Conservation (phyloP, 306 rosid species). For the Fragaria iinumae region DNA sequence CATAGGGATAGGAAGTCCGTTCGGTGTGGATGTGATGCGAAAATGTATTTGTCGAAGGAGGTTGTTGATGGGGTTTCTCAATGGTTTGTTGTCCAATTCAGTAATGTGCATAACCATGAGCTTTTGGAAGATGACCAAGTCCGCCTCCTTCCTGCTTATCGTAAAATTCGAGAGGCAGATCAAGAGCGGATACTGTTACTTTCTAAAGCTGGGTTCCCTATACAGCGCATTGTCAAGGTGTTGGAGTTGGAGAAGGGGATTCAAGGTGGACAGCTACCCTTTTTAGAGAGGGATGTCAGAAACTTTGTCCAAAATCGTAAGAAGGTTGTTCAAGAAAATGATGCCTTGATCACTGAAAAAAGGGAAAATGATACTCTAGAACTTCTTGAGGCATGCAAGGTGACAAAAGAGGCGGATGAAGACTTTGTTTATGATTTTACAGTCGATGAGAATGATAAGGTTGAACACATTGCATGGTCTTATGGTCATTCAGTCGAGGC, state of each 20-base stretch:
- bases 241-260: conserved; percentile 93
- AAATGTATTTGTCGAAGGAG: conserved; percentile 91
- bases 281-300: conserved; percentile 93
- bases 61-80: conserved; percentile 75
- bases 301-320: conserved; percentile 91
- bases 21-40: conserved; percentile 95
- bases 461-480: conserved; percentile 84
- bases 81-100: conserved; percentile 92
- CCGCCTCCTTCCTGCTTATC: conserved; percentile 88
- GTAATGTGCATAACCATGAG: conserved; percentile 89
- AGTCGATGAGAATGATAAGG: conserved; percentile 72
- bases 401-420: conserved; percentile 62
- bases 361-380: conserved; percentile 79
- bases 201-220: conserved; percentile 88
- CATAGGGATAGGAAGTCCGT: conserved; percentile 93
- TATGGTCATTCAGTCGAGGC: conserved; percentile 68
- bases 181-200: conserved; percentile 89
- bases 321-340: conserved; percentile 81
- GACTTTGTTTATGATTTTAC: conserved; percentile 77
- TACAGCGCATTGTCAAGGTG: conserved; percentile 90
- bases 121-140: conserved; percentile 95
- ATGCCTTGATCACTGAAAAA: conserved; percentile 77
- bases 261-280: conserved; percentile 91
- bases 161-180: conserved; percentile 87
- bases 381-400: conserved; percentile 91